Percentiles rank a stretch among this genome's conserved stretches.
phyloP scores from a whole-genome alignment of 805 yeast species.

The Candida chilensis region DNA sequence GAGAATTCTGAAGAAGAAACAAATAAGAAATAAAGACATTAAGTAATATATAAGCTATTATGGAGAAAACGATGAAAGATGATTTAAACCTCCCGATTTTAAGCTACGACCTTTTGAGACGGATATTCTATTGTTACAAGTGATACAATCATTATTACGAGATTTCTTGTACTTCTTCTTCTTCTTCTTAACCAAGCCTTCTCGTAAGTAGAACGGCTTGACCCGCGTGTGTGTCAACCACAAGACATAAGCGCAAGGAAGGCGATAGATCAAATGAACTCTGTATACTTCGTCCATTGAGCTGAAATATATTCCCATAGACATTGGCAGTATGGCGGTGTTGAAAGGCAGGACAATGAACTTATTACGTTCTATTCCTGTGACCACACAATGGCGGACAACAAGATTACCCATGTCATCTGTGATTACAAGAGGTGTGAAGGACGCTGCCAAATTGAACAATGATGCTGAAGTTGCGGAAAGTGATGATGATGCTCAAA shows the following conservation, averaged over 20 bases:
- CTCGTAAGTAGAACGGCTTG: neutral
- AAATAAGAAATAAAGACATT: neutral
- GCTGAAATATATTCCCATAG: neutral
- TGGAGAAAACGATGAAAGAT: neutral
- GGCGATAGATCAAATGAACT: neutral
- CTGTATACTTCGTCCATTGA: neutral
- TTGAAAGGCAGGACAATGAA: no score
- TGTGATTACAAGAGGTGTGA: neutral
- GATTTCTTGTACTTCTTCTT: neutral
- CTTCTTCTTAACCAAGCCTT: neutral
- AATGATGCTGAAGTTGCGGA: slow-evolving; percentile 45
- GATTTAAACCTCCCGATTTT: neutral
- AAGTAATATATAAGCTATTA: no score
- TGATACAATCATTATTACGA: neutral
- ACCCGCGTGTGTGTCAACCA: neutral
- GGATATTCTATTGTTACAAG: neutral
- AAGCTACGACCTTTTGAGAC: neutral
- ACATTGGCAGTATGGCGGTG: neutral
- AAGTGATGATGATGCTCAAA: slow-evolving; percentile 35
- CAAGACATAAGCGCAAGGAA: neutral
- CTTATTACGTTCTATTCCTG: neutral
- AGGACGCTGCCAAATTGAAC: slow-evolving; percentile 9
- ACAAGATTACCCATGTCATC: neutral
- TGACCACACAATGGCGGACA: neutral
- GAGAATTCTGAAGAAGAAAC: slow-evolving; percentile 5